phyloP scores from a whole-genome alignment of 805 yeast species.

The Candida hungchunana region DNA sequence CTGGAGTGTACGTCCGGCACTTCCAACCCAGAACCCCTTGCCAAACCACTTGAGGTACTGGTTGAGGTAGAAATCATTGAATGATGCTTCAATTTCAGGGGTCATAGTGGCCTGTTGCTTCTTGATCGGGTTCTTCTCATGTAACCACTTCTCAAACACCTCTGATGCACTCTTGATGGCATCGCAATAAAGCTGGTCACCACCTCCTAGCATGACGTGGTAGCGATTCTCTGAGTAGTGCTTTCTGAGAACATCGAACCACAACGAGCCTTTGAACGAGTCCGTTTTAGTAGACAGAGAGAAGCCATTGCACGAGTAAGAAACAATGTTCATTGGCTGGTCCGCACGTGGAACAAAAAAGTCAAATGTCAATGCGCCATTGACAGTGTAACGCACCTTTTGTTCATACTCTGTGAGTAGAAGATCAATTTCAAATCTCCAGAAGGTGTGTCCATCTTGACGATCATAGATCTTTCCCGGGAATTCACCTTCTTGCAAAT shows the following conservation, averaged over 20 bases:
- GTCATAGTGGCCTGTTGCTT: conserved; percentile 43
- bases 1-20: conserved; percentile 61
- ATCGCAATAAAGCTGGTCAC: conserved; percentile 93
- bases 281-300: conserved; percentile 67
- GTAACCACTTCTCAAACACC: conserved; percentile 57
- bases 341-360: conserved; percentile 63
- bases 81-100: conserved; percentile 45
- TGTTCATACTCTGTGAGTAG: conserved; percentile 49
- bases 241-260: conserved; percentile 77
- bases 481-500: conserved; percentile 38
- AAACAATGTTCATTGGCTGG: conserved; percentile 75
- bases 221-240: conserved; percentile 58
- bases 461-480: conserved; percentile 41
- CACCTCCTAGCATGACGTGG: conserved; percentile 97
- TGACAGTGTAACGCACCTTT: conserved; percentile 57
- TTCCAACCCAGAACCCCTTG: conserved; percentile 77
- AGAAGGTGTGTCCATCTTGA: conserved; percentile 50
- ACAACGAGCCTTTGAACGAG: conserved; percentile 67
- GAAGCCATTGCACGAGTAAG: conserved; percentile 90
- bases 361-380: conserved; percentile 45
- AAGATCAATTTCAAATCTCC: conserved; percentile 59
- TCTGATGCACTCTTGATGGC: conserved; percentile 58
- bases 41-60: conserved; percentile 91
- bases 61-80: conserved; percentile 62
- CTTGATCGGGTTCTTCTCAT: conserved; percentile 44